Evolutionary conservation across 768 basidiomycete species (phyloP), one percentile per base, ranked within the genome.

Genomic region (Hypsizygus marmoreus): DNA sequence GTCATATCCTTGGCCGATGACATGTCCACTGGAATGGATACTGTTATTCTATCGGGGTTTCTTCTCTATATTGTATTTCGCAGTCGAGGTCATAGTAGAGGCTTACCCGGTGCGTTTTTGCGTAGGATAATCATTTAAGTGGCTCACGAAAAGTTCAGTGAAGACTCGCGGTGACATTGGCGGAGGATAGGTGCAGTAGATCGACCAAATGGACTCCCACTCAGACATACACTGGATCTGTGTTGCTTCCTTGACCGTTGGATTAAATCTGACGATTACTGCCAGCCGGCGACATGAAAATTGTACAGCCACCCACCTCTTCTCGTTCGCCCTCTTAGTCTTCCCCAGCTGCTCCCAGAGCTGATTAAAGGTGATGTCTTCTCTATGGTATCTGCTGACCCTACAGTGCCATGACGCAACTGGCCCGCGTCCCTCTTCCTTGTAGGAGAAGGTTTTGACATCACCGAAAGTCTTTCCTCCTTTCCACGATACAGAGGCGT

Each of bases 131-230:
- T 73, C 68, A 25, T 65, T 60, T 29, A 80, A 58, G 40, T 73
- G 66, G 6, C 68, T 68, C 9, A 75, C 71, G 54, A 81, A 79
- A 31, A 79, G 65, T 16, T 81, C 74, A 7, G 82, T 84, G 57
- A 84, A 86, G 24, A 82, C 70, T 10, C 83, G 76, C 3, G 82
- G 77, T 13, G 81, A 81, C 29, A 85, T 57, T 4, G 83, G 77
- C 8, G 82, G 70, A 1, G 76, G 68, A 57, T 78, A 81, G 11
- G 69, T 74, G 57, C 81, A 81, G 49, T 75, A 74, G 47, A 79
- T 60, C 0, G 78, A 73, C 83, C 82, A 85, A 50, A 84, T 74
- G 2, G 75, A 70, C 50, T 77, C 75, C 8, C 66, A 74, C 12
- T 74, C 69, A 2, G 80, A 81, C 42, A 84, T 65, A 28, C 69